These are phyloP conservation scores for Chytriomyces sp. DNA, from an alignment of 192 early-diverging fungal genomes.

Conservation along the genomic window DNA sequence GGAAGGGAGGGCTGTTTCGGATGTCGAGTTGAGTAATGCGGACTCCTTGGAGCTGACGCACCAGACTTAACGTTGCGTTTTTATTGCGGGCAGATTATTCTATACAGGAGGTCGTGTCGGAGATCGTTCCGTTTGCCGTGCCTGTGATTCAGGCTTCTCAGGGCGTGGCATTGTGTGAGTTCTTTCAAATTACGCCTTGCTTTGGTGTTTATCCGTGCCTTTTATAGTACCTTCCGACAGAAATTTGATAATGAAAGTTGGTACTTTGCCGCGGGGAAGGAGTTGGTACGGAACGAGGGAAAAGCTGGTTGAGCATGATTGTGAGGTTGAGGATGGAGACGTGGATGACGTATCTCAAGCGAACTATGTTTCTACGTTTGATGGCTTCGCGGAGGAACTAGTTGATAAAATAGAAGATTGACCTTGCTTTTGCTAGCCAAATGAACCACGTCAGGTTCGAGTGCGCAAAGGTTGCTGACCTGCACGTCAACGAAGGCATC, in stretches of 20 bases:
- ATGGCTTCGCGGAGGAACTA: too few species aligned
- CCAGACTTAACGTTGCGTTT: neutral
- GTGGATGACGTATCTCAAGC: too few species aligned
- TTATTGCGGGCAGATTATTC: neutral
- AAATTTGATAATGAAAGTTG: neutral
- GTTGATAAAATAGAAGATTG: too few species aligned
- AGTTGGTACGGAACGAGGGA: neutral
- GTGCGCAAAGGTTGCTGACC: too few species aligned
- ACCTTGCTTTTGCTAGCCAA: too few species aligned
- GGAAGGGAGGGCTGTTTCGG: neutral
- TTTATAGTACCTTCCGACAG: neutral
- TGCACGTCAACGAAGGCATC: too few species aligned
- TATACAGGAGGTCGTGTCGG: neutral
- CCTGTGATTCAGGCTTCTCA: neutral
- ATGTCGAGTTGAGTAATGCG: neutral
- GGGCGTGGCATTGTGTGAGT: too few species aligned
- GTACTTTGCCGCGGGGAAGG: neutral
- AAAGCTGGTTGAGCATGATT: conserved; percentile 16
- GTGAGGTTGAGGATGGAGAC: neutral
- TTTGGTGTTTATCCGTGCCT: neutral
- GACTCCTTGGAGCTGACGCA: neutral
- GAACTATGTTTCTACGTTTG: too few species aligned
- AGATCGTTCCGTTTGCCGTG: neutral
- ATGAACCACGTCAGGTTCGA: too few species aligned
- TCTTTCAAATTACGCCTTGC: neutral